These are phyloP conservation scores for Ganoderma leucocontextum DNA, from an alignment of 1,284 basidiomycete genomes.

Conservation along the genomic window DNA sequence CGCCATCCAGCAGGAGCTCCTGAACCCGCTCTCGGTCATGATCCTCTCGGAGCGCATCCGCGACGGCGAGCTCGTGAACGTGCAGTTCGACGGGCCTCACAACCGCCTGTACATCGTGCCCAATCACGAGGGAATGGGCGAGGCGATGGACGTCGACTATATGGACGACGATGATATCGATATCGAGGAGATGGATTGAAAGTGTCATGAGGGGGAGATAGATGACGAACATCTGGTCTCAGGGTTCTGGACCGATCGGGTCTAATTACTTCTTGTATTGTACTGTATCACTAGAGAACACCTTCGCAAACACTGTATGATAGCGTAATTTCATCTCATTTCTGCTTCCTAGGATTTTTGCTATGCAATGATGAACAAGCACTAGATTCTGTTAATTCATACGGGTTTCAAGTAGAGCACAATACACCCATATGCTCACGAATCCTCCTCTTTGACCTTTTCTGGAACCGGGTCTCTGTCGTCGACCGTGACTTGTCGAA, in stretches of 20 bases:
- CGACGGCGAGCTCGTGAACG: constrained; percentile 81
- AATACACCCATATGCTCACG: background rate
- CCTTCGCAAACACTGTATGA: constrained; percentile 19
- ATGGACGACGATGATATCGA: constrained; percentile 61
- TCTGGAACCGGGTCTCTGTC: background rate
- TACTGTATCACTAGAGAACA: constrained; percentile 27
- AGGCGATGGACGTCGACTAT: constrained; percentile 70
- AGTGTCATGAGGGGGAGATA: background rate
- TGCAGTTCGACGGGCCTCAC: constrained; percentile 85
- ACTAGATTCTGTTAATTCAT: background rate
- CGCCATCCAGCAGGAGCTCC: constrained; percentile 91
- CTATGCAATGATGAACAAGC: background rate
- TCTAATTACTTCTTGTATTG: constrained; percentile 17
- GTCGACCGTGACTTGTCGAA: constrained; percentile 6
- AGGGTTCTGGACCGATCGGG: background rate
- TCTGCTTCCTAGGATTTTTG: background rate
- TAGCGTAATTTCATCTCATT: constrained; percentile 13
- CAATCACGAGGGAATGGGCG: constrained; percentile 80
- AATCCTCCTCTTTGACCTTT: constrained; percentile 24
- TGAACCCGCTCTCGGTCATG: constrained; percentile 92
- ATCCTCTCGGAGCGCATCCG: constrained; percentile 86
- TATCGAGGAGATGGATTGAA: constrained; percentile 82
- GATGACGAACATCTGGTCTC: constrained; percentile 3
- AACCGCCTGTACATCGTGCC: constrained; percentile 86
- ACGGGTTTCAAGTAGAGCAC: background rate